These are phyloP conservation scores for Thalassiosira mediterranea DNA, from an alignment of 352 stramenopile species.

Conservation along the genomic window DNA sequence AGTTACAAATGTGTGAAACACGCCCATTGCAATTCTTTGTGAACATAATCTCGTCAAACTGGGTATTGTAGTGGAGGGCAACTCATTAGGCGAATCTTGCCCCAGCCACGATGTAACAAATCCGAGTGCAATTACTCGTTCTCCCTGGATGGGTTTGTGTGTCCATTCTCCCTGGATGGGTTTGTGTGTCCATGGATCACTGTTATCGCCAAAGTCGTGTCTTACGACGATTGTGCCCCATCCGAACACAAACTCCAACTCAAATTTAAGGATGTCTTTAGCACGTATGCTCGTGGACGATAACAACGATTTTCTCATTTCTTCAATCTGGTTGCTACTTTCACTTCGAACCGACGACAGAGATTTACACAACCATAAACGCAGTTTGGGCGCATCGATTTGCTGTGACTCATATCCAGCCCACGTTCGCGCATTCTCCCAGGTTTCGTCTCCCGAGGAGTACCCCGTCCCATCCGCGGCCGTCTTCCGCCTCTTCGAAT, in stretches of 20 bases:
- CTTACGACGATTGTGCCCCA: neutral
- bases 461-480: too few relatives aligned
- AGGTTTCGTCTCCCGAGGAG: too few relatives aligned
- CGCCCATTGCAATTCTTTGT: constrained; percentile 11
- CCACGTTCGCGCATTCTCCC: too few relatives aligned
- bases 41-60: constrained; percentile 3
- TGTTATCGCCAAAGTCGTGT: neutral
- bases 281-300: neutral
- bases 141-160: neutral
- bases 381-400: too few relatives aligned
- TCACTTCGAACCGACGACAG: too few relatives aligned
- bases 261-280: constrained; percentile 3
- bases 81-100: neutral
- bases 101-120: constrained; percentile 11
- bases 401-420: too few relatives aligned
- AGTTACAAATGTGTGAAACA: neutral
- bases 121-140: neutral
- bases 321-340: too few relatives aligned
- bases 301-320: constrained; percentile 3
- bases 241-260: constrained; percentile 4
- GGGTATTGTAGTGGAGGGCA: neutral
- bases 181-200: neutral
- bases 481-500: too few relatives aligned
- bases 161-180: neutral
- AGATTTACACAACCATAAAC: too few relatives aligned